A percentile compares a stretch with the other conserved stretches of the same genome.
Evolutionary conservation across 1,139 yeast genomes (phyloP).

Genomic region (Citeromyces siamensis): DNA sequence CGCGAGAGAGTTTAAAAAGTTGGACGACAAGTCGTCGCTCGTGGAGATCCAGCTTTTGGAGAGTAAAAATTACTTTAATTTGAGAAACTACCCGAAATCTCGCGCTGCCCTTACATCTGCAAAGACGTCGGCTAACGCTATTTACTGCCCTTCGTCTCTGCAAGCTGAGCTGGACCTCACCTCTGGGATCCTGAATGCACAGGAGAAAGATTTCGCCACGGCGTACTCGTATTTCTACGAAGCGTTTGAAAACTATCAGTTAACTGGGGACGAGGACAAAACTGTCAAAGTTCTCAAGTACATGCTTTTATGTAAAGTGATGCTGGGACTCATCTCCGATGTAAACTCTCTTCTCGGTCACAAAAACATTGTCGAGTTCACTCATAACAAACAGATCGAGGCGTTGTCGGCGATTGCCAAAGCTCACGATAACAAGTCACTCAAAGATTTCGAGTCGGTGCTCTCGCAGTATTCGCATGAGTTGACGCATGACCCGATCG

Average conservation of each 20-base stretch:
- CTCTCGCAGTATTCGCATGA: conserved; percentile 61
- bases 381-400: conserved; percentile 43
- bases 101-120: conserved; percentile 92
- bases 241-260: conserved; percentile 73
- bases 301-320: conserved; percentile 84
- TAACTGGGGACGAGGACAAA: conserved; percentile 45
- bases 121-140: conserved; percentile 90
- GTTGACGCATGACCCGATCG: conserved; percentile 76
- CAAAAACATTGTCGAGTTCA: conserved; percentile 73
- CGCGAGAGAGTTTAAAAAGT: conserved; percentile 75
- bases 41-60: conserved; percentile 94
- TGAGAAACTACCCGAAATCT: conserved; percentile 86
- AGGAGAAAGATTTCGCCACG: conserved; percentile 93
- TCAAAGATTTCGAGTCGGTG: conserved; percentile 81
- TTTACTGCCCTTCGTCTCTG: conserved; percentile 87
- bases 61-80: conserved; percentile 79
- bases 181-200: conserved; percentile 93
- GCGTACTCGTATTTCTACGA: conserved; percentile 93
- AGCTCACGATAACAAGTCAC: conserved; percentile 82
- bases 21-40: conserved; percentile 90
- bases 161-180: conserved; percentile 94
- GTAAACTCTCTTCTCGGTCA: conserved; percentile 65
- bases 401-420: conserved; percentile 92
- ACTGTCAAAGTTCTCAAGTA: conserved; percentile 80
- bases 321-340: conserved; percentile 83